These are phyloP conservation scores for Penicillium sp. DNA, from an alignment of 2,329 filamentous ascomycete genomes.

Conservation along the genomic window DNA sequence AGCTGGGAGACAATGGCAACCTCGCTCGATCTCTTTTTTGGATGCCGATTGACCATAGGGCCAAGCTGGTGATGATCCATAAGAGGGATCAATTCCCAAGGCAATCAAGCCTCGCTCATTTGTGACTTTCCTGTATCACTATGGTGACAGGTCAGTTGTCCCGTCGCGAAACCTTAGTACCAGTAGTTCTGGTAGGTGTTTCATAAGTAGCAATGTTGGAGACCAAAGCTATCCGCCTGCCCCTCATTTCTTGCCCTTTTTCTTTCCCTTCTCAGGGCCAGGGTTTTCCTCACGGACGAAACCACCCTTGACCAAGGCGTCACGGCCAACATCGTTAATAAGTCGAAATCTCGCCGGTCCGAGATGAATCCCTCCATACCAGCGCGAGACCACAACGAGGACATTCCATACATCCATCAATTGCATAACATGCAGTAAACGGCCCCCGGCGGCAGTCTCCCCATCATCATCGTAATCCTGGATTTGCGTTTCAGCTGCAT, in stretches of 20 bases:
- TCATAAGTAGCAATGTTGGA: not conserved
- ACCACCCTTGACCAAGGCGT: slow-evolving; percentile 77
- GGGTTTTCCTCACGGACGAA: slow-evolving; percentile 55
- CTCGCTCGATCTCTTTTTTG: not conserved
- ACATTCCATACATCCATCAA: slow-evolving; percentile 92
- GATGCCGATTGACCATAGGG: not conserved
- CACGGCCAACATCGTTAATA: slow-evolving; percentile 83
- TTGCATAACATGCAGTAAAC: slow-evolving; percentile 87
- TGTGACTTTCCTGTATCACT: not conserved
- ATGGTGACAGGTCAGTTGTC: not conserved
- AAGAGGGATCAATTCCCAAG: not conserved
- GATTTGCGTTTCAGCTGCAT: slow-evolving; percentile 56
- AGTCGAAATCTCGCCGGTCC: slow-evolving; percentile 87
- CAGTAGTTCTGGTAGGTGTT: not conserved
- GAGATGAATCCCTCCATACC: slow-evolving; percentile 90
- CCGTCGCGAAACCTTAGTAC: not conserved
- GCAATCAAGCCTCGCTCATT: not conserved
- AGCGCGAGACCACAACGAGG: slow-evolving; percentile 88
- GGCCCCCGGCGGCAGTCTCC: slow-evolving; percentile 84
- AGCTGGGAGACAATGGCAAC: not conserved
- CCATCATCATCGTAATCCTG: slow-evolving; percentile 97
- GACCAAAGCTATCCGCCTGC: not conserved
- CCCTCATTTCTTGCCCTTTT: slow-evolving; percentile 49
- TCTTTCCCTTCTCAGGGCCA: slow-evolving; percentile 55
- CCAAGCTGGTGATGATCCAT: not conserved